phyloP scores from a whole-genome alignment of 2,329 filamentous ascomycete species.

The Nannizzia gypsea region DNA sequence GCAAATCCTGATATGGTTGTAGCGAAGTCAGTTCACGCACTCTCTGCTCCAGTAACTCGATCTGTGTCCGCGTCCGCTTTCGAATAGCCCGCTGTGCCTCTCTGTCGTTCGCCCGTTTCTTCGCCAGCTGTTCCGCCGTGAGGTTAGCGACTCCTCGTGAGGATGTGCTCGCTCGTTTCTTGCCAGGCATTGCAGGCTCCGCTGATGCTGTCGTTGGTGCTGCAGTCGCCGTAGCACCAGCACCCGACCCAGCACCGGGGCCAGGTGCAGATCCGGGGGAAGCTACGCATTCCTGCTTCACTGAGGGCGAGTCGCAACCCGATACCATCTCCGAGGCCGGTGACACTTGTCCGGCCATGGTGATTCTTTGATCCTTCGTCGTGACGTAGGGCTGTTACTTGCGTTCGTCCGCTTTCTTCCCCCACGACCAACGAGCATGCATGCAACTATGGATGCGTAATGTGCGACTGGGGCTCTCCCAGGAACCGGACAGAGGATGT shows the following conservation, averaged over 20 bases:
- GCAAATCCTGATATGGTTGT: conserved; percentile 73
- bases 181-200: conserved; percentile 6
- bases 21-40: conserved; percentile 67
- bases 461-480: neutral
- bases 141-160: conserved; percentile 73
- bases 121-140: conserved; percentile 75
- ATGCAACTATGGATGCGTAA: neutral
- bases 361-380: neutral
- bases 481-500: neutral
- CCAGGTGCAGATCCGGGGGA: neutral
- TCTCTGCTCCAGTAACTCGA: conserved; percentile 58
- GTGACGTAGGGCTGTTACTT: neutral
- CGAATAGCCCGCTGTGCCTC: conserved; percentile 78
- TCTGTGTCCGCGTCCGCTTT: conserved; percentile 68
- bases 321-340: neutral
- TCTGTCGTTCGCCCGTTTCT: conserved; percentile 83
- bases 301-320: neutral
- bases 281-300: conserved; percentile 1
- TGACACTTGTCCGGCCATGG: neutral
- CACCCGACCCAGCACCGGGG: neutral
- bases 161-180: conserved; percentile 18
- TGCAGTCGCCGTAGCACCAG: neutral
- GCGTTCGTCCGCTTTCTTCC: neutral
- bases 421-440: neutral
- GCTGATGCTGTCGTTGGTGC: neutral